Base-by-base conservation (phyloP, 768 basidiomycete genomes). In the Ephemerocybe angulata region DNA sequence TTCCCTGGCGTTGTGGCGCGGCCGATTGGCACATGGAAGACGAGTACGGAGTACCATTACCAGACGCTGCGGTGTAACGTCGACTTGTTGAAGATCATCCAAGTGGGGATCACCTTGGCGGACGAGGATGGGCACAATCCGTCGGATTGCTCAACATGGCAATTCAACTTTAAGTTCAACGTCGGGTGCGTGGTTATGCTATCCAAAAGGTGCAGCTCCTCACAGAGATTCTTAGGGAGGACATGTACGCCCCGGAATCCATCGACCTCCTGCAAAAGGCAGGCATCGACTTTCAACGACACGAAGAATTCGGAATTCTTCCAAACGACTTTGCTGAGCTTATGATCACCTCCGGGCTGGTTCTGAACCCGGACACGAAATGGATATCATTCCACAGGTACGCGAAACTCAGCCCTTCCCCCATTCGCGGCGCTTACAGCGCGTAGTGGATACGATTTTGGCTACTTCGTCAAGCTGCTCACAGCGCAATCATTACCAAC, bases 1-100 rank as follows among this genome's bases (percentile, higher is more conserved):
- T 98, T 98, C 70, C 97, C 97, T 30, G 97, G 97, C 8, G 94
- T 98, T 40, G 97, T 99, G 53, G 97, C 96, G 3, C 84, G 97
- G 19, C 97, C 97, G 2, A 96, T 99, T 64, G 97, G 97, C 4
- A 78, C 86, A 30, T 98, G 98, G 79, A 93, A 93, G 70, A 95
- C 94, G 0, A 93, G 93, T 11, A 93, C 93, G 21, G 97, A 99
- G 72, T 98, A 98, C 67, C 96, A 98, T 72, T 99, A 98, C 72
- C 97, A 99, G 72, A 99, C 97, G 2, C 96, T 99, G 90, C 87
- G 97, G 57, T 97, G 95, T 76, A 99, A 99, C 72, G 97, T 98
- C 64, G 97, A 99, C 79, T 77, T 98, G 47, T 81, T 99, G 61
- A 93, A 93, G 76, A 90, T 98, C 72, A 98, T 99, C 49, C 97